Conservation (phyloP, 306 rosid genomes). For the Prunus padus region DNA sequence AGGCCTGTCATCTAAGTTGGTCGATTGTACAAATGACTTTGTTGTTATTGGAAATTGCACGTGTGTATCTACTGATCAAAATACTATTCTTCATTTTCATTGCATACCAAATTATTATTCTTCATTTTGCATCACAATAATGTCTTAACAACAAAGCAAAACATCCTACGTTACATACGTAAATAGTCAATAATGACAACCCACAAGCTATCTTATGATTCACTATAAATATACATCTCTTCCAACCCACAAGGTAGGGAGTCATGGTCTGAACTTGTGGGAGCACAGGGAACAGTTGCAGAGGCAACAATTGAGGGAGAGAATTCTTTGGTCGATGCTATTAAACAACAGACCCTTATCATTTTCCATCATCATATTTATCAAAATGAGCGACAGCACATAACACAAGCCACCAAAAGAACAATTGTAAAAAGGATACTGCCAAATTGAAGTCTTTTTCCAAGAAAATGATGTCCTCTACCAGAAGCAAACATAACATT, state of each 20-base stretch:
- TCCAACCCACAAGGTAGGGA: conserved; percentile 30
- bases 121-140: background rate
- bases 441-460: background rate
- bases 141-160: background rate
- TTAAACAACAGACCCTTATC: too few species aligned
- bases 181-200: background rate
- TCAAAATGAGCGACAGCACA: background rate
- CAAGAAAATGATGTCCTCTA: background rate
- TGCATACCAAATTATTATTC: too few species aligned
- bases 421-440: background rate
- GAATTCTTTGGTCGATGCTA: conserved; percentile 23
- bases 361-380: too few species aligned
- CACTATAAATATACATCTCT: background rate
- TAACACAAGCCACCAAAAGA: background rate
- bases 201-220: background rate
- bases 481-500: background rate
- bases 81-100: too few species aligned
- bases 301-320: conserved; percentile 33
- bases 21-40: too few species aligned
- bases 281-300: conserved; percentile 41
- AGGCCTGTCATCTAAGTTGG: too few species aligned
- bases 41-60: too few species aligned
- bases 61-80: too few species aligned
- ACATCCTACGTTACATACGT: background rate
- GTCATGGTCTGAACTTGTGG: conserved; percentile 58